Evolutionary conservation across 805 yeast genomes (phyloP).

Genomic region (Hagleromyces aurorensis): DNA sequence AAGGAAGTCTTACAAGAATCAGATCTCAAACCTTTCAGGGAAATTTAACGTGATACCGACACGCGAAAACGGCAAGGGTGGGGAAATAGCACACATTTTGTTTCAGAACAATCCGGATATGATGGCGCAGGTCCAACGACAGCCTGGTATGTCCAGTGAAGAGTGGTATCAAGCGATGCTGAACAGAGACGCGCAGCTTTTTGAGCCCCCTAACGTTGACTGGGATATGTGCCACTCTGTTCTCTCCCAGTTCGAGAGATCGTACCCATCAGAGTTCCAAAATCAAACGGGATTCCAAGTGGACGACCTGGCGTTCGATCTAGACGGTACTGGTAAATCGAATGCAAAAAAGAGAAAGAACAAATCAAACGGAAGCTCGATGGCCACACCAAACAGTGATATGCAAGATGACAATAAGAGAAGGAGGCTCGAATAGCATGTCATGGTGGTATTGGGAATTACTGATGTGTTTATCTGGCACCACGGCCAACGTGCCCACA

Average conservation of each 20-base stretch:
- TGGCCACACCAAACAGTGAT: slow-evolving; percentile 31
- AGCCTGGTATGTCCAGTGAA: slow-evolving; percentile 22
- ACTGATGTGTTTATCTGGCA: neutral
- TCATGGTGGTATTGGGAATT: neutral
- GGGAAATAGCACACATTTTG: slow-evolving; percentile 28
- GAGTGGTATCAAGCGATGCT: slow-evolving; percentile 19
- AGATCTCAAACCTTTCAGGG: slow-evolving; percentile 79
- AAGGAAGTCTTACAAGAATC: slow-evolving; percentile 91
- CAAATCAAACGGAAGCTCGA: slow-evolving; percentile 28
- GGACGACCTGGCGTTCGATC: slow-evolving; percentile 31
- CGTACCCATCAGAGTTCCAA: slow-evolving; percentile 29
- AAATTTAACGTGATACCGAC: slow-evolving; percentile 56
- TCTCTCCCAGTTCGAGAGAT: slow-evolving; percentile 27
- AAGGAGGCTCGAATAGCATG: slow-evolving; percentile 27
- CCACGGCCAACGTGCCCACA: no score
- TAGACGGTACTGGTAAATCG: slow-evolving; percentile 29
- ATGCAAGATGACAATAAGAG: slow-evolving; percentile 26
- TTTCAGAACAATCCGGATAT: slow-evolving; percentile 31
- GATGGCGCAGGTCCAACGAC: slow-evolving; percentile 21
- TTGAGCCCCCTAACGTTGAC: slow-evolving; percentile 22
- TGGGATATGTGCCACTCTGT: slow-evolving; percentile 28
- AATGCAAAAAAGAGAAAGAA: slow-evolving; percentile 25
- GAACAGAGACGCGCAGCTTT: slow-evolving; percentile 23
- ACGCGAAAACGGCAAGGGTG: slow-evolving; percentile 32
- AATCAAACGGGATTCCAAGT: slow-evolving; percentile 22